Evolutionary conservation across 2,329 filamentous ascomycete species (phyloP).

Genomic region (Xylogone sp.): DNA sequence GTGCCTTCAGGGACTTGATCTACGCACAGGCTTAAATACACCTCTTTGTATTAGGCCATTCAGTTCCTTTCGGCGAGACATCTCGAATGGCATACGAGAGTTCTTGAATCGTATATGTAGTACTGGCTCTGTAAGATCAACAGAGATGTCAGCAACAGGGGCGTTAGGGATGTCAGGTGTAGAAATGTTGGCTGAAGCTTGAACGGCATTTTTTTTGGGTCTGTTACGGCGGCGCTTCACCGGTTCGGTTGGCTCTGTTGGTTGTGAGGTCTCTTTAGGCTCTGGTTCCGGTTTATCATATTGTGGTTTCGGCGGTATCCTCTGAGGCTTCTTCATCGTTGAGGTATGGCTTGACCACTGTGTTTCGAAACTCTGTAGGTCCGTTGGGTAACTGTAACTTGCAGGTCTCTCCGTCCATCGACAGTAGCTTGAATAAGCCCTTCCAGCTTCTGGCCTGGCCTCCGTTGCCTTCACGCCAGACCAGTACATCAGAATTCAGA

Average conservation of each 20-base stretch:
- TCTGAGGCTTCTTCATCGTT: too few species aligned
- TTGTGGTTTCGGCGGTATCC: too few species aligned
- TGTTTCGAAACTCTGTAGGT: not conserved
- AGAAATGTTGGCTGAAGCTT: too few species aligned
- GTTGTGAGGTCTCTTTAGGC: too few species aligned
- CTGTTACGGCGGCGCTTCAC: not conserved
- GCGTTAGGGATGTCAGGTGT: not conserved
- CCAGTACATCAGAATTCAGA: slow-evolving; percentile 2
- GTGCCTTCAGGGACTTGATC: not conserved
- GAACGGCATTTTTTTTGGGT: not conserved
- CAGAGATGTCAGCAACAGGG: not conserved
- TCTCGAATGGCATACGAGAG: not conserved
- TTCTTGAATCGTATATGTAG: not conserved
- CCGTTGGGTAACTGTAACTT: slow-evolving; percentile 2
- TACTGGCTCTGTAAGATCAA: not conserved
- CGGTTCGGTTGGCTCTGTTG: too few species aligned
- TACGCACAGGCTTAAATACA: not conserved
- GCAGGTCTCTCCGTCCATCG: not conserved
- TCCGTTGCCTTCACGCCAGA: slow-evolving; percentile 3
- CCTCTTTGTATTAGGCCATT: not conserved
- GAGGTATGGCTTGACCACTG: too few species aligned
- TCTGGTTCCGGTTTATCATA: too few species aligned
- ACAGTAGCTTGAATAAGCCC: slow-evolving; percentile 1
- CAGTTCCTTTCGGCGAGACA: not conserved
- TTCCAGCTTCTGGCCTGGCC: not conserved